Evolutionary conservation across 768 basidiomycete species (phyloP).

Genomic region (Mycena galericulata): DNA sequence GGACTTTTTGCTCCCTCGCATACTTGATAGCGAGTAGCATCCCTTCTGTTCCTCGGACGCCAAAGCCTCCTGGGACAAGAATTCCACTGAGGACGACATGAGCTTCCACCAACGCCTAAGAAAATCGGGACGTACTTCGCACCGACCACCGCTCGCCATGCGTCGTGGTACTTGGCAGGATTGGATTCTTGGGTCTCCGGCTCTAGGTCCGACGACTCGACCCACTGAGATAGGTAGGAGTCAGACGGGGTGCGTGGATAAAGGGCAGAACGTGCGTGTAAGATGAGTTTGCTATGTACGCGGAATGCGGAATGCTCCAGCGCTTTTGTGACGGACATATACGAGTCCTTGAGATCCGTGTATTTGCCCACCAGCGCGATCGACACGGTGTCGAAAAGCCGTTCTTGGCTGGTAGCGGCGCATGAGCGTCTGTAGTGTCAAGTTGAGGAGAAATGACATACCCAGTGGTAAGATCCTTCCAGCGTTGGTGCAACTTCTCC

Average conservation of each 20-base stretch:
- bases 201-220: constrained; percentile 94
- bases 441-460: constrained; percentile 48
- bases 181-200: constrained; percentile 79
- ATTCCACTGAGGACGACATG: constrained; percentile 73
- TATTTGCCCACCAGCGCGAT: constrained; percentile 98
- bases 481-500: constrained; percentile 71
- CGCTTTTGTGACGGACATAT: constrained; percentile 98
- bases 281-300: constrained; percentile 83
- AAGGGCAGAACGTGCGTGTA: constrained; percentile 69
- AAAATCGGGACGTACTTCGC: constrained; percentile 70
- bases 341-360: constrained; percentile 95
- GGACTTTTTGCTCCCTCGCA: constrained; percentile 93
- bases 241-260: background rate
- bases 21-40: constrained; percentile 99
- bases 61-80: constrained; percentile 97
- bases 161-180: constrained; percentile 94
- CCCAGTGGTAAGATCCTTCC: constrained; percentile 89
- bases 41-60: constrained; percentile 92
- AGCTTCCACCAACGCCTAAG: constrained; percentile 15
- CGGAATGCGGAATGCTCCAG: constrained; percentile 97
- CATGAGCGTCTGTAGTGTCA: background rate
- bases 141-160: constrained; percentile 92
- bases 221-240: constrained; percentile 72
- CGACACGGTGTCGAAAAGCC: constrained; percentile 88
- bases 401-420: constrained; percentile 79